Evolutionary conservation across 257 asterid genomes (phyloP), one percentile per base, ranked within the genome.

Genomic region (Jasminum sambac): DNA sequence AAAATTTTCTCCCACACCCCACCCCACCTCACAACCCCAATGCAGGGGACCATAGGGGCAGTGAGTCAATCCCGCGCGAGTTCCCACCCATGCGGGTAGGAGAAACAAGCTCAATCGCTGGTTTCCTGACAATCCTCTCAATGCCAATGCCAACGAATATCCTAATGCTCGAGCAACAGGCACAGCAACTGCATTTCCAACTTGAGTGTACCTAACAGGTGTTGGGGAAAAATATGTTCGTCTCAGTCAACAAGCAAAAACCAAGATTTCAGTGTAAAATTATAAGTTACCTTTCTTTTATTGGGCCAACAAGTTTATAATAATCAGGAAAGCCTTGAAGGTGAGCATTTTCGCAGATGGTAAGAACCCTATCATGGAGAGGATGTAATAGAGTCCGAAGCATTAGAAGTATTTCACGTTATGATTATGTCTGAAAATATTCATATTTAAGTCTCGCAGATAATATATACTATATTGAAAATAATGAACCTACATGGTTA

Each of bases 241-340:
- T 7, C 30, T 52, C 19, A n/a, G 11, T 12, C 11, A 1, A 57
- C 16, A 55, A 37, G 16, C 38, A 12, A 34, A 70, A 12, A 70
- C 19, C 7, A 61, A 13, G 43, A 7, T 4, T 55, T 64, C 23
- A 62, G 13, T 6, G 52, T 7, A 19, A 23, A 8, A 0, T 8
- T 52, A 2, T 0, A 7, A 0, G 12, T 62, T 75, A 93, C 98
- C 96, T 88, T 64, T 91, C 87, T 71, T 87, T 94, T 2, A 85
- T 70, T 0, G 96, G 90, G 3, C 99, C 99, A 3, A 75, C 4
- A n/a, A 94, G 88, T 37, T 80, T 74, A 55, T 91, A 94, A 46
- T 85, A 87, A 61, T 94, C 99, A 0, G 98, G 96, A 41, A 95
- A 95, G 12, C 99, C 99, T 88, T 95, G 99, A 7, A 95, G 75